Conservation (phyloP, 768 basidiomycete species). For the Lyophyllum atratum region DNA sequence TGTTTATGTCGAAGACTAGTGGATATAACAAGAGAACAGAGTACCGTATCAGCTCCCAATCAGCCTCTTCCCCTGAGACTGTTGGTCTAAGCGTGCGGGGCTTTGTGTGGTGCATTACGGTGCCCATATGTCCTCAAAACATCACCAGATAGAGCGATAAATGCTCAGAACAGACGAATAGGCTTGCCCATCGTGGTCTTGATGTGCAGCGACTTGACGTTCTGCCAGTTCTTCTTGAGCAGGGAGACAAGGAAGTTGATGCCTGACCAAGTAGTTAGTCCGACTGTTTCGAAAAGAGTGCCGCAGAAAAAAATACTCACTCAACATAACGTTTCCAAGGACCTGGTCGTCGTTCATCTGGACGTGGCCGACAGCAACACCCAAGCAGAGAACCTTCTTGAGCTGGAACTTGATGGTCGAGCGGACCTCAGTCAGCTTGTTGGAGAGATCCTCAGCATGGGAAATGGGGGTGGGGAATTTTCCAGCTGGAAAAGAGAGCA, state of each 20-base stretch:
- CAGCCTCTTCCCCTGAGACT: slow-evolving; percentile 70
- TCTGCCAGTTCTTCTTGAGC: slow-evolving; percentile 99
- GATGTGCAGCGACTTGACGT: slow-evolving; percentile 97
- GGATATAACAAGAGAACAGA: slow-evolving; percentile 18
- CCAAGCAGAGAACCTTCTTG: slow-evolving; percentile 98
- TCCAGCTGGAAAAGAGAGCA: slow-evolving; percentile 63
- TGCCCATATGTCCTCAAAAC: slow-evolving; percentile 22
- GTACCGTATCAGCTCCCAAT: slow-evolving; percentile 84
- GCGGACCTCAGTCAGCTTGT: slow-evolving; percentile 93
- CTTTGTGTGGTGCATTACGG: slow-evolving; percentile 90
- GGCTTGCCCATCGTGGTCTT: slow-evolving; percentile 99
- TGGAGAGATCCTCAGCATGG: slow-evolving; percentile 84
- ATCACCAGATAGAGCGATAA: slow-evolving; percentile 24
- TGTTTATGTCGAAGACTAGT: background rate
- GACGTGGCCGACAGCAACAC: slow-evolving; percentile 97
- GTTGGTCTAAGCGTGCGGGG: slow-evolving; percentile 99
- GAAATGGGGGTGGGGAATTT: slow-evolving; percentile 99
- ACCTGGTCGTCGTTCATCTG: slow-evolving; percentile 98
- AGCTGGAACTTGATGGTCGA: slow-evolving; percentile 99
- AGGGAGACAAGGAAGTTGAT: slow-evolving; percentile 99
- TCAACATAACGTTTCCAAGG: slow-evolving; percentile 95
- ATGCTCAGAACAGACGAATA: slow-evolving; percentile 91
- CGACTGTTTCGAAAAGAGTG: background rate
- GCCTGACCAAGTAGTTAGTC: slow-evolving; percentile 45
- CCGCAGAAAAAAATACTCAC: slow-evolving; percentile 49